Conservation (phyloP, 2,329 filamentous ascomycete species). For the Gyromitra esculenta region DNA sequence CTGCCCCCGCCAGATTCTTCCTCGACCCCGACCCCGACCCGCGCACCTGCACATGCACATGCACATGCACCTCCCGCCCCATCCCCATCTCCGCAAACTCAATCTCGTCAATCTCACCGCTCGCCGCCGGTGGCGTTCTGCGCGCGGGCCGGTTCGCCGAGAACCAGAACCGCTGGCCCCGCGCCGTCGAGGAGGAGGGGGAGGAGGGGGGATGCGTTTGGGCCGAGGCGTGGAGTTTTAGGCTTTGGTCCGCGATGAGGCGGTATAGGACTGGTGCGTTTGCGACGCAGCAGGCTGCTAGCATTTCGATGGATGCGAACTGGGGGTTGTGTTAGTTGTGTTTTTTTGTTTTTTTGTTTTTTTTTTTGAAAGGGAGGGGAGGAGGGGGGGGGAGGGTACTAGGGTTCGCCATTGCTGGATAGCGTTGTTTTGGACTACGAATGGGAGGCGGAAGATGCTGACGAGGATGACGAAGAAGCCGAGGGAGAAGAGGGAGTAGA, state of each 20-base stretch:
- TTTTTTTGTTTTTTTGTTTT: not conserved
- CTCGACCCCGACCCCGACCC: not conserved
- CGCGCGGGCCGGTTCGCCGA: constrained; percentile 21
- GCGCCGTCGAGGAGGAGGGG: not conserved
- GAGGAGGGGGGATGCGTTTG: not conserved
- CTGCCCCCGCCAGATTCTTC: not conserved
- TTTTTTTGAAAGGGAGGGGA: not conserved
- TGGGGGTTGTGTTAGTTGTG: not conserved
- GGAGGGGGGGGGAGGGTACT: constrained; percentile 5
- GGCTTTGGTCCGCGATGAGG: constrained; percentile 24
- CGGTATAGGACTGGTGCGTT: constrained; percentile 51
- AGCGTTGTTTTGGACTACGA: constrained; percentile 43
- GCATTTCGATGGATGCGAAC: constrained; percentile 53
- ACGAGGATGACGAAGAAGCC: constrained; percentile 51
- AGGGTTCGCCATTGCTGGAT: constrained; percentile 48
- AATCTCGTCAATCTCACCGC: constrained; percentile 18
- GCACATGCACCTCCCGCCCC: too few relatives aligned
- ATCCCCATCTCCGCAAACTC: constrained; percentile 25
- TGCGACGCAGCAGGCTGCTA: constrained; percentile 50
- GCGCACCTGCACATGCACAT: too few relatives aligned
- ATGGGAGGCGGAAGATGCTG: constrained; percentile 47
- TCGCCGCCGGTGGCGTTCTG: not conserved
- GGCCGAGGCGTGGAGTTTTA: constrained; percentile 2
- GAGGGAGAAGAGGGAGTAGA: constrained; percentile 52
- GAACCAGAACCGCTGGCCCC: constrained; percentile 25